These are phyloP conservation scores for Pythium sp. DNA, from an alignment of 352 stramenopile genomes.

Conservation along the genomic window DNA sequence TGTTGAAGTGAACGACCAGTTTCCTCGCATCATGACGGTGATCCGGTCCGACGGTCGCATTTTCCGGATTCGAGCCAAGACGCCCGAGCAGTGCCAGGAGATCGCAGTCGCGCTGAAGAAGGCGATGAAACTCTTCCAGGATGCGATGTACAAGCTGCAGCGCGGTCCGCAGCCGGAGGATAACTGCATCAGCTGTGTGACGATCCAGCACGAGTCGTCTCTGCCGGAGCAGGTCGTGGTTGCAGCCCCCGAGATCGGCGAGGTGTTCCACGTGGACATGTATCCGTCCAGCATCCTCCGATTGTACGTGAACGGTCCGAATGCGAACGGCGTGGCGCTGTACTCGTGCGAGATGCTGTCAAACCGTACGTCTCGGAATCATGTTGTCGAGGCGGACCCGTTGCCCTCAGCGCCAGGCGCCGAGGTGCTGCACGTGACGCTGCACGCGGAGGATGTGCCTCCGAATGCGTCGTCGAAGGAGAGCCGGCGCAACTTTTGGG, in stretches of 20 bases:
- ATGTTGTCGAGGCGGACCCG: conserved; percentile 41
- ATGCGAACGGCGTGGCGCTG: conserved; percentile 51
- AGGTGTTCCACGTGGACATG: conserved; percentile 59
- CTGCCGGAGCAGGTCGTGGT: conserved; percentile 54
- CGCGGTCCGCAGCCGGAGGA: conserved; percentile 62
- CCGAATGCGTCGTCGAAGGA: conserved; percentile 20
- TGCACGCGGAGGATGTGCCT: conserved; percentile 29
- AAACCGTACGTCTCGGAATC: conserved; percentile 12
- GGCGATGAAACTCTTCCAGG: conserved; percentile 69
- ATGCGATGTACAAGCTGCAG: conserved; percentile 67
- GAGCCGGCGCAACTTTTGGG: conserved; percentile 40
- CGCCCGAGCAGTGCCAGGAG: conserved; percentile 59
- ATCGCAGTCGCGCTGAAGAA: conserved; percentile 46
- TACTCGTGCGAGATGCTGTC: conserved; percentile 59
- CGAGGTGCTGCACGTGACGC: conserved; percentile 43
- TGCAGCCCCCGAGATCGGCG: conserved; percentile 43
- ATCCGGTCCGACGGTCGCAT: conserved; percentile 74
- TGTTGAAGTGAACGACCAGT: conserved; percentile 71
- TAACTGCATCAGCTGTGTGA: conserved; percentile 70
- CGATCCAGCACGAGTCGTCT: conserved; percentile 67
- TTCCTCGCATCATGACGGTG: conserved; percentile 64
- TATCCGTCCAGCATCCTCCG: conserved; percentile 71
- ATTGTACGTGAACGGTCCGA: conserved; percentile 65
- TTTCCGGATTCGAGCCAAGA: conserved; percentile 68
- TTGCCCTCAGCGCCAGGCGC: conserved; percentile 20